Evolutionary conservation across 164 flowering plant species (phyloP).

Genomic region (Macadamia tetraphylla): DNA sequence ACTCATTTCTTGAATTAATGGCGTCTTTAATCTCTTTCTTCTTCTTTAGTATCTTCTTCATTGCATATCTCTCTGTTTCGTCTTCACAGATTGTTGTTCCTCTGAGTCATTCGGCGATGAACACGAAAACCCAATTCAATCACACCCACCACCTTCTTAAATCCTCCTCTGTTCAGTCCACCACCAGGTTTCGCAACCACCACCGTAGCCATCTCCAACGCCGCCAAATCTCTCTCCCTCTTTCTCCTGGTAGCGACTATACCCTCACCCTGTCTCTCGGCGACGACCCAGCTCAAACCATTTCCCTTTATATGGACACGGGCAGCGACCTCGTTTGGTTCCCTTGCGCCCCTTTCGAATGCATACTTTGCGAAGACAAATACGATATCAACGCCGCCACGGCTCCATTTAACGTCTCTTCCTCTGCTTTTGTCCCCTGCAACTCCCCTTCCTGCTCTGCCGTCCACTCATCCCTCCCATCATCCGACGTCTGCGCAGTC

Average conservation of each 20-base stretch:
- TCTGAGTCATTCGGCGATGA: constrained; percentile 52
- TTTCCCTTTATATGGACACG: constrained; percentile 82
- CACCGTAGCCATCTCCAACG: constrained; percentile 19
- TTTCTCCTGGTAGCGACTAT: constrained; percentile 82
- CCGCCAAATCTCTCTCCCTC: constrained; percentile 66
- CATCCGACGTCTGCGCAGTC: constrained; percentile 80
- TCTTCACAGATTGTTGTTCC: constrained; percentile 35
- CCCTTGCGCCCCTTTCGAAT: constrained; percentile 78
- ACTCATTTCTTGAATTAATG: constrained; percentile 17
- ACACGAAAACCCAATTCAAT: constrained; percentile 34
- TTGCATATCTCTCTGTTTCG: constrained; percentile 8
- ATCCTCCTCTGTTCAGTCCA: constrained; percentile 54
- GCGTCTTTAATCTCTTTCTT: constrained; percentile 23
- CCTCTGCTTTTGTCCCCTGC: constrained; percentile 48
- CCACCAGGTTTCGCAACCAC: constrained; percentile 48
- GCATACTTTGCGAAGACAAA: constrained; percentile 81
- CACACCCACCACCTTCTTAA: constrained; percentile 69
- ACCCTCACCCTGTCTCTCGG: constrained; percentile 59
- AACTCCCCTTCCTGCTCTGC: constrained; percentile 61
- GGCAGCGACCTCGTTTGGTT: constrained; percentile 95
- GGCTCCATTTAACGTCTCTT: constrained; percentile 29
- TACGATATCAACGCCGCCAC: constrained; percentile 16
- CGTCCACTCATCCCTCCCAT: constrained; percentile 52
- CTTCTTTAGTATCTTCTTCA: constrained; percentile 6
- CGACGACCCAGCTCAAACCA: constrained; percentile 28